Percentiles rank a stretch among this genome's conserved stretches.
These are phyloP conservation scores for Coniferiporia sulphurascens DNA, from an alignment of 1,284 basidiomycete species.

Conservation along the genomic window DNA sequence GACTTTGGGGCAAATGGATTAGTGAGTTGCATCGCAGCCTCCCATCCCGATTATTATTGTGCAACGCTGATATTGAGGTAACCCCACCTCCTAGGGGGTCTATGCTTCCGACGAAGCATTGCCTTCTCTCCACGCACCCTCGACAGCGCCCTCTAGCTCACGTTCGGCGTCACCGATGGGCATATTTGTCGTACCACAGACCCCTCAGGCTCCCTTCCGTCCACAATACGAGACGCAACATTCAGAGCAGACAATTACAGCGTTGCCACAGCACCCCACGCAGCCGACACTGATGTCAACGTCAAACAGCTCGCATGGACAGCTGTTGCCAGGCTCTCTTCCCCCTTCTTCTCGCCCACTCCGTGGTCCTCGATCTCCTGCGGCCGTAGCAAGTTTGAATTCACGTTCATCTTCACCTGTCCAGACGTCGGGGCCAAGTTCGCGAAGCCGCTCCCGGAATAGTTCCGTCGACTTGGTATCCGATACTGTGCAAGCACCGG, in stretches of 20 bases:
- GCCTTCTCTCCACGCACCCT: slow-evolving; percentile 5
- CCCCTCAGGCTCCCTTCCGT: background rate
- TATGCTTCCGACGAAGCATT: background rate
- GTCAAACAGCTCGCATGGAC: slow-evolving; percentile 21
- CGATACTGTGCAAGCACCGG: background rate
- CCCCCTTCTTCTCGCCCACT: slow-evolving; percentile 63
- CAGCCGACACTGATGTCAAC: slow-evolving; percentile 29
- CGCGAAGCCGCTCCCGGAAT: slow-evolving; percentile 8
- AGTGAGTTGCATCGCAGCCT: slow-evolving; percentile 37
- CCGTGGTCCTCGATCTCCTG: slow-evolving; percentile 63
- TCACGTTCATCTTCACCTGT: slow-evolving; percentile 15
- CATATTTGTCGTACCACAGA: background rate
- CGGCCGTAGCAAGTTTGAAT: slow-evolving; percentile 24
- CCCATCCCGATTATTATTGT: background rate
- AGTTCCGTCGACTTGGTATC: slow-evolving; percentile 4
- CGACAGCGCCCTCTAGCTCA: slow-evolving; percentile 21
- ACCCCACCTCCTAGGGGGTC: background rate
- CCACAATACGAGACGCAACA: background rate
- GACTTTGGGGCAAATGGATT: slow-evolving; percentile 52
- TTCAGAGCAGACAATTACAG: background rate
- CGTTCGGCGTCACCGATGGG: slow-evolving; percentile 18
- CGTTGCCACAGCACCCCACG: background rate
- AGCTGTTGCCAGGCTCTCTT: slow-evolving; percentile 30
- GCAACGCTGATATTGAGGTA: background rate
- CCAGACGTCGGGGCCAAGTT: slow-evolving; percentile 5